Percentiles rank a stretch among this genome's conserved stretches.
These are phyloP conservation scores for Trichoderma erinaceum DNA, from an alignment of 495 filamentous ascomycete genomes.

Conservation along the genomic window DNA sequence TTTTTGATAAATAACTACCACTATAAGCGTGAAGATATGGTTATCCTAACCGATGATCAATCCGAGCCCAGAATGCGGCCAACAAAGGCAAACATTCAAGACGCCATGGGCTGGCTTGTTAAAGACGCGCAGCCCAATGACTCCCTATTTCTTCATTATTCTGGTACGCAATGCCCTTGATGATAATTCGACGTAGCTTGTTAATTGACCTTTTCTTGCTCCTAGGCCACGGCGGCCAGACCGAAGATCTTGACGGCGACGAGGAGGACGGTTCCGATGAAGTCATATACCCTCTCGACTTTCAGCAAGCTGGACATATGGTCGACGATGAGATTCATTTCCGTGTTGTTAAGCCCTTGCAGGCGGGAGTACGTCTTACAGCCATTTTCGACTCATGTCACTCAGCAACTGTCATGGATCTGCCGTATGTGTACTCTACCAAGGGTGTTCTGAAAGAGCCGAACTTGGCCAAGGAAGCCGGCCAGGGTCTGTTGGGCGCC, in stretches of 20 bases:
- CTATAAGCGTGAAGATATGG: slow-evolving; percentile 48
- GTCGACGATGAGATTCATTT: slow-evolving; percentile 95
- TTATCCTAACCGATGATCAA: slow-evolving; percentile 45
- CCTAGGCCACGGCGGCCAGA: slow-evolving; percentile 43
- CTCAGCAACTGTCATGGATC: slow-evolving; percentile 89
- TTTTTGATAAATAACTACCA: slow-evolving; percentile 77
- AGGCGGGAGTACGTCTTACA: slow-evolving; percentile 82
- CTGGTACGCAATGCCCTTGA: slow-evolving; percentile 46
- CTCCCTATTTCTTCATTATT: slow-evolving; percentile 50
- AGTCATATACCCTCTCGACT: slow-evolving; percentile 96
- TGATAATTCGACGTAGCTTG: neutral
- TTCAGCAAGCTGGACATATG: slow-evolving; percentile 80
- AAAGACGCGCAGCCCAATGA: slow-evolving; percentile 41
- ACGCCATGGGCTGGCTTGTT: slow-evolving; percentile 45
- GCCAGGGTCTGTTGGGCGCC: slow-evolving; percentile 77
- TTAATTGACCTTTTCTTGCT: neutral
- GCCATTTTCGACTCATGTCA: slow-evolving; percentile 98
- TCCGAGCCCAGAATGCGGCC: slow-evolving; percentile 36
- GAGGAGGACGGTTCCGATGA: slow-evolving; percentile 94
- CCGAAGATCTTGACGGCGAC: slow-evolving; percentile 52
- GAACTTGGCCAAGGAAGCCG: slow-evolving; percentile 93
- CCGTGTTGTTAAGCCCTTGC: slow-evolving; percentile 76
- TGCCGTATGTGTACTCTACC: slow-evolving; percentile 95
- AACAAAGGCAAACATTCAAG: slow-evolving; percentile 45
- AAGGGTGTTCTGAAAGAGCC: slow-evolving; percentile 96